phyloP scores from a whole-genome alignment of 2,329 filamentous ascomycete species.

The Sphaerulina populicola region DNA sequence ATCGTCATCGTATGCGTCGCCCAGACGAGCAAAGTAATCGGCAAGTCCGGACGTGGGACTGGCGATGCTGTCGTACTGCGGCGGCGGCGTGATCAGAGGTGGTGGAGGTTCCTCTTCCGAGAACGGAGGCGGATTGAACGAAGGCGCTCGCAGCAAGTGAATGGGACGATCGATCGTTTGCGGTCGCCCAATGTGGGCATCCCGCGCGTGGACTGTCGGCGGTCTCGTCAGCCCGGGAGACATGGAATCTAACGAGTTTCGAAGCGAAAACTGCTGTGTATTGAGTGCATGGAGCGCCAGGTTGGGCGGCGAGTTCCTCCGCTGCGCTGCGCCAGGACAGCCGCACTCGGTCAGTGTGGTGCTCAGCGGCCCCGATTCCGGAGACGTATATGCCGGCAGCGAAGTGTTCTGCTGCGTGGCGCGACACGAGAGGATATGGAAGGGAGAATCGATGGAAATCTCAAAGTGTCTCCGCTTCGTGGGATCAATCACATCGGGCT shows the following conservation, averaged over 20 bases:
- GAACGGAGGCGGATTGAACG: conserved; percentile 81
- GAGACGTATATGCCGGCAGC: conserved; percentile 68
- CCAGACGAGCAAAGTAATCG: conserved; percentile 78
- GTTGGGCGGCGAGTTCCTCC: conserved; percentile 43
- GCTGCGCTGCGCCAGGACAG: conserved; percentile 56
- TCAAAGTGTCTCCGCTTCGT: conserved; percentile 80
- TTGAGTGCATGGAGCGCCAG: conserved; percentile 51
- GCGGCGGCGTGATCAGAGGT: conserved; percentile 69
- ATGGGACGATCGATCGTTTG: conserved; percentile 56
- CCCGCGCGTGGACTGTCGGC: conserved; percentile 35
- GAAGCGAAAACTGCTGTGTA: conserved; percentile 18
- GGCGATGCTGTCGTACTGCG: conserved; percentile 72
- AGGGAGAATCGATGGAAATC: conserved; percentile 91
- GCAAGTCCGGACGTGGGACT: conserved; percentile 63
- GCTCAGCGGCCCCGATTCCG: conserved; percentile 28
- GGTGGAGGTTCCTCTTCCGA: conserved; percentile 71
- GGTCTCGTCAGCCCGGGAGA: conserved; percentile 47
- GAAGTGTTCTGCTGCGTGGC: conserved; percentile 86
- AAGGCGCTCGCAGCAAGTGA: conserved; percentile 72
- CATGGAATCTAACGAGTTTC: conserved; percentile 4
- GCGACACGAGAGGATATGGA: conserved; percentile 85
- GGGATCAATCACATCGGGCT: conserved; percentile 68
- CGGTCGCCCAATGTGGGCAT: conserved; percentile 21
- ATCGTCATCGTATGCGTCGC: conserved; percentile 51
- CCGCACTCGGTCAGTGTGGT: conserved; percentile 48